Conservation (phyloP, 352 stramenopile species). For the Globisporangium alternatum region DNA sequence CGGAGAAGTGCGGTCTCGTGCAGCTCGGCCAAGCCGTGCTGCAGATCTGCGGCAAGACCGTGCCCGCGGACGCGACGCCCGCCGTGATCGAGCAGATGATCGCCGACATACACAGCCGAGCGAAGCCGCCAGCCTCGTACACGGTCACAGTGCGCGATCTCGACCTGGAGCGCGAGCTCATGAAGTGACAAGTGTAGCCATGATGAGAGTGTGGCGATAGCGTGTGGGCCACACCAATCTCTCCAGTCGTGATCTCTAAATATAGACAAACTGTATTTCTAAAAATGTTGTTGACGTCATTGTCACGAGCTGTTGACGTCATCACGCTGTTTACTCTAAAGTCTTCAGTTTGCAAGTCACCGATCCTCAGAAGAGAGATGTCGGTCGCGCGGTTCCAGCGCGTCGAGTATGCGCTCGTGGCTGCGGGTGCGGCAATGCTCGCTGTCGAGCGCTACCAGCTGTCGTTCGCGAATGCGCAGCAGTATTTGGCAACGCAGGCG, state of each 20-base stretch:
- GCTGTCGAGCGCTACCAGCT: slow-evolving; percentile 5
- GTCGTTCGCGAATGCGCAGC: slow-evolving; percentile 10
- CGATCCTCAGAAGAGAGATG: slow-evolving; percentile 4
- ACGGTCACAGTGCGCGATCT: slow-evolving; percentile 76
- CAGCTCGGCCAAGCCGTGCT: slow-evolving; percentile 61
- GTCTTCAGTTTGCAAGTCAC: background rate
- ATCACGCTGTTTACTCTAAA: too few relatives aligned
- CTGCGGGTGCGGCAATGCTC: slow-evolving; percentile 9
- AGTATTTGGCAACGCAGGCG: slow-evolving; percentile 10
- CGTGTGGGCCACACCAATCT: background rate
- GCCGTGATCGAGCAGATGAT: slow-evolving; percentile 71
- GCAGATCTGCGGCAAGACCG: slow-evolving; percentile 71
- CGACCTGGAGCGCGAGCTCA: slow-evolving; percentile 76
- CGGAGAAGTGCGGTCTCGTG: slow-evolving; percentile 66
- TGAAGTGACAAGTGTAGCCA: slow-evolving; percentile 33
- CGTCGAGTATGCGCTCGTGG: slow-evolving; percentile 27
- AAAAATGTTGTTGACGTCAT: background rate
- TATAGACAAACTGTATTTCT: background rate
- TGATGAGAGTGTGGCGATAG: background rate
- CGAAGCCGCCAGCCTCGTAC: slow-evolving; percentile 25
- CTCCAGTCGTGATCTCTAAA: background rate
- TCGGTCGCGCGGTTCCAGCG: slow-evolving; percentile 11
- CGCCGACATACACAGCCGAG: slow-evolving; percentile 26
- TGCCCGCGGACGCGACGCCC: slow-evolving; percentile 52
- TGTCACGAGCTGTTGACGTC: background rate